Base-by-base conservation (phyloP, 257 asterid genomes). In the Plantago ovata region DNA sequence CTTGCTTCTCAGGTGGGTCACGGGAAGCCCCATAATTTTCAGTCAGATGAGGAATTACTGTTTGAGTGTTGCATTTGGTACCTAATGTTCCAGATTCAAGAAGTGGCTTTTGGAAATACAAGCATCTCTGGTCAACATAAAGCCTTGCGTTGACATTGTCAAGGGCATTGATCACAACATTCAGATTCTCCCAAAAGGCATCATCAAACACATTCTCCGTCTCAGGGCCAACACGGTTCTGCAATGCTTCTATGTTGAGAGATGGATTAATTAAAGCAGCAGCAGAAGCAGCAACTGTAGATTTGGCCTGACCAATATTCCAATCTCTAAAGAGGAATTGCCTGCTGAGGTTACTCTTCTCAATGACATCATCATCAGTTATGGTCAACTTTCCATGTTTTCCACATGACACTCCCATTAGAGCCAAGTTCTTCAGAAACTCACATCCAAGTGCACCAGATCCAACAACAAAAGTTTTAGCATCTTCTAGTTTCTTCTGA, bases 41-140 rank as follows among this genome's bases (percentile, higher is more conserved):
- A 1, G 97, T 80, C 48, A 89, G 81, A 74, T 89, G 95, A n/a
- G 97, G 97, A 63, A 89, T 82, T 43, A 89, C 90, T 94, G 86
- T 82, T 70, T 89, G 97, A 6, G 95, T 89, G 58, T 89, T 89
- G 76, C 97, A 89, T 74, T 86, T 86, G 72, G 95, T 86, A 60
- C 97, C 97, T 63, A 89, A 75, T n/a, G 97, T 89, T 60, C 97
- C 97, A n/a, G 97, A 89, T 67, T 89, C 97, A 0, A 86, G 94
- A 74, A 89, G 94, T 28, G 97, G 94, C 66, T 84, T 89, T 70
- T 89, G 97, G 75, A 82, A 89, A 75, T 89, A 89, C 72, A 89
- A 72, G 81, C 97, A 84, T 75, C 97, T 84, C 75, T 84, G 90
- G 72, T 89, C 95, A 50, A 89, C 97, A 82, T 89, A 89, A 60